Evolutionary conservation across 1,139 yeast genomes (phyloP), one percentile per base, ranked within the genome.

Genomic region (Yamadazyma diospyri): DNA sequence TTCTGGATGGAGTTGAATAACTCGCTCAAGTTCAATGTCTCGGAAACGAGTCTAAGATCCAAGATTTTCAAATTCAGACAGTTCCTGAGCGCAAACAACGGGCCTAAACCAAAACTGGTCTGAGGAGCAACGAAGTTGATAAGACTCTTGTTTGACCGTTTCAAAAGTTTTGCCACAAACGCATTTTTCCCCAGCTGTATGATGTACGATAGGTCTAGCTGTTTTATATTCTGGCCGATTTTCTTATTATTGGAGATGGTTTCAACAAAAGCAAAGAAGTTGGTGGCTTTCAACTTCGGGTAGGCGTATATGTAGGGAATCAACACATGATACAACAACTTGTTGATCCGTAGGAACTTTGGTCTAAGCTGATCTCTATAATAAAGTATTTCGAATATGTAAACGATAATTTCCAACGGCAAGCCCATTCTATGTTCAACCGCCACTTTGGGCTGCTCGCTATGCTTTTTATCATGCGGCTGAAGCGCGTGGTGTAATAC

Each of bases 121-220:
- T 89, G 97, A 1, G 97, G 96, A 0, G 97, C 97, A 6, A 84
- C 76, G 50, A 92, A 88, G 9, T 68, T 64, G 42, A 77, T 71
- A 32, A 92, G 59, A 30, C 69, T 70, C 16, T 69, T 57, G 8
- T 87, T 72, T 36, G 95, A 84, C 29, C 95, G 66, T 48, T 94
- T 75, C 37, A 92, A 61, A 5, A 92, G 53, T 44, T 84, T 81
- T 1, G 97, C 86, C 14, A 92, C 89, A 55, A 71, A 83, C 1
- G 97, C 92, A 58, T 88, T 92, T 51, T 85, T 88, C n/a, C 97
- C 97, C 27, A 87, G 73, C 55, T 92, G 97, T 37, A 87, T 78
- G 33, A 89, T 86, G 35, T 77, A 70, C 7, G 94, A 72, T 29
- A 92, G 63, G 51, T 92, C 94, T 22, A 92, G 64, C 10, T 62